phyloP scores from a whole-genome alignment of 169 alveolate genomes.

The Plasmodium relictum region DNA sequence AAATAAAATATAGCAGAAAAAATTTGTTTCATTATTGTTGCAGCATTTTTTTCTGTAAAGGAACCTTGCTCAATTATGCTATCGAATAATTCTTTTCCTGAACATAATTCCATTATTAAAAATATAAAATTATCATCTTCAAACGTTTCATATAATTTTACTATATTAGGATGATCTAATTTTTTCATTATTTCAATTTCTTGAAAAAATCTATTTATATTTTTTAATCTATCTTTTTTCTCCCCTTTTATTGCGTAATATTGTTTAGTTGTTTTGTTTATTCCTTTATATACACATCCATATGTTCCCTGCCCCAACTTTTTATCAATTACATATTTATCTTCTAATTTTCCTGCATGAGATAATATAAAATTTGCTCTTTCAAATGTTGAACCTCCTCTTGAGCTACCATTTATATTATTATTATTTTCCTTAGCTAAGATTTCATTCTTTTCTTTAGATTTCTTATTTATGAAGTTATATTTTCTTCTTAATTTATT shows the following conservation, averaged over 20 bases:
- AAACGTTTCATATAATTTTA: constrained; percentile 92
- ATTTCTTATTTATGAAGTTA: not conserved
- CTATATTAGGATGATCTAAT: constrained; percentile 93
- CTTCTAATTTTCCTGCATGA: constrained; percentile 79
- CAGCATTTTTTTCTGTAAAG: constrained; percentile 92
- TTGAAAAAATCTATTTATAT: constrained; percentile 89
- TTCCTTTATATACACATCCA: constrained; percentile 92
- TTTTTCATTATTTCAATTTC: constrained; percentile 92
- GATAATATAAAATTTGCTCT: not conserved
- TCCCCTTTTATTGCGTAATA: constrained; percentile 90
- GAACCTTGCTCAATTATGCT: constrained; percentile 93
- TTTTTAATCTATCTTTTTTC: constrained; percentile 89
- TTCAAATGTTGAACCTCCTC: constrained; percentile 8
- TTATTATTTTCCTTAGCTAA: not conserved
- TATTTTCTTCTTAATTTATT: not conserved
- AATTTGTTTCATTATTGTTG: constrained; percentile 93
- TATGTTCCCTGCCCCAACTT: constrained; percentile 93
- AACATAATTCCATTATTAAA: constrained; percentile 93
- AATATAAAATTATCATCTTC: constrained; percentile 92
- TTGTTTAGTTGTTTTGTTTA: constrained; percentile 88
- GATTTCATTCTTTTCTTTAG: not conserved
- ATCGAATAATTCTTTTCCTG: constrained; percentile 98
- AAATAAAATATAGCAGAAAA: constrained; percentile 94
- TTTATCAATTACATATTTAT: constrained; percentile 87
- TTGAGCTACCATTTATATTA: not conserved